Percentiles rank a stretch among this genome's conserved stretches.
Conservation (phyloP, 139 green algal genomes). For the Chlamydomonas eustigma region DNA sequence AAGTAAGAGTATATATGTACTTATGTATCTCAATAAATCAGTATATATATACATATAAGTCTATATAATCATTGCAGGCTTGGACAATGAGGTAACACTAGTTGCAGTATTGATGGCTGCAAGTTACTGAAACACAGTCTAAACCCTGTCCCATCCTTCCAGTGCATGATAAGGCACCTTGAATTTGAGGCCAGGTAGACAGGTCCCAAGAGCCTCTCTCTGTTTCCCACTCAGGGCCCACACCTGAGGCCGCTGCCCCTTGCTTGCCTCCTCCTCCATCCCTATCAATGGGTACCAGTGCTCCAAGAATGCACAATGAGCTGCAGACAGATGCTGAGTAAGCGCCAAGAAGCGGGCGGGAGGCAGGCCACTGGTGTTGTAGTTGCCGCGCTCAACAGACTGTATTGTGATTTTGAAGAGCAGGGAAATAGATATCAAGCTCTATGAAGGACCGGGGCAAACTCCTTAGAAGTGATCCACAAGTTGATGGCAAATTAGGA, state of each 20-base stretch:
- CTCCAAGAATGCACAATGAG: conserved; percentile 51
- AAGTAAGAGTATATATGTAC: too few species aligned
- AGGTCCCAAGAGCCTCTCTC: conserved; percentile 6
- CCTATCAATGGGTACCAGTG: conserved; percentile 67
- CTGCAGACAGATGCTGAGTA: conserved; percentile 18
- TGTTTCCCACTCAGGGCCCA: conserved; percentile 39
- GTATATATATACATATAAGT: too few species aligned
- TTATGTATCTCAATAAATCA: too few species aligned
- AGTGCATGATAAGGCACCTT: too few species aligned
- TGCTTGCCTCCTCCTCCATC: conserved; percentile 55
- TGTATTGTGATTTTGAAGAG: neutral
- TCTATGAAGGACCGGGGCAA: too few species aligned
- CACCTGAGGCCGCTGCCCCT: conserved; percentile 25
- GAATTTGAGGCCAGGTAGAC: conserved; percentile 7
- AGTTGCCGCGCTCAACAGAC: conserved; percentile 36
- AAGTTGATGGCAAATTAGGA: too few species aligned
- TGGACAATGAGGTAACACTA: neutral
- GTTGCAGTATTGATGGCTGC: too few species aligned
- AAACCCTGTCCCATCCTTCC: too few species aligned
- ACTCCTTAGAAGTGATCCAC: too few species aligned
- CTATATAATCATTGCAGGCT: too few species aligned
- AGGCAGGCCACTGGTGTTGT: conserved; percentile 19
- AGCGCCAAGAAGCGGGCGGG: conserved; percentile 6
- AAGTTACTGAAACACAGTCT: too few species aligned
- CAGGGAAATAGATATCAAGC: too few species aligned